Conservation (phyloP, 2,329 filamentous ascomycete genomes). For the Claviceps africana region DNA sequence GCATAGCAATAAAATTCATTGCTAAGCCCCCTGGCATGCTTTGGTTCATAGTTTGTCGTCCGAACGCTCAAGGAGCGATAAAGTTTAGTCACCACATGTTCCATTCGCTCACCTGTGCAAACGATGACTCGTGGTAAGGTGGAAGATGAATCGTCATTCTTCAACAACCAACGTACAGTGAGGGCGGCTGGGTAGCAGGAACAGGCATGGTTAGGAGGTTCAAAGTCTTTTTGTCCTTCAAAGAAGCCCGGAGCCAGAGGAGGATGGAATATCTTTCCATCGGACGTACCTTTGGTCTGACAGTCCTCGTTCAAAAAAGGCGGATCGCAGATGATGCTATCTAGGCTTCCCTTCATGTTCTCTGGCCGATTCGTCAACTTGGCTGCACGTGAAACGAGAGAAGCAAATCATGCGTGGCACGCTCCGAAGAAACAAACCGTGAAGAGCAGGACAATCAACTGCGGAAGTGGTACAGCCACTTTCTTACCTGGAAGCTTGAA, state of each 20-base stretch:
- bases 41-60: slow-evolving; percentile 54
- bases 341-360: slow-evolving; percentile 47
- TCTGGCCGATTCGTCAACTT: slow-evolving; percentile 16
- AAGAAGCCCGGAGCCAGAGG: not conserved
- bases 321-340: slow-evolving; percentile 62
- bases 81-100: slow-evolving; percentile 46
- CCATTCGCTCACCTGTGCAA: slow-evolving; percentile 70
- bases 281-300: slow-evolving; percentile 53
- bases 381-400: not conserved
- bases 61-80: slow-evolving; percentile 48
- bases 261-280: not conserved
- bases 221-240: not conserved
- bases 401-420: not conserved
- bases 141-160: slow-evolving; percentile 14
- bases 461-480: not conserved
- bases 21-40: slow-evolving; percentile 58
- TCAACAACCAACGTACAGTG: slow-evolving; percentile 60
- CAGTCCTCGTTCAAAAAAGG: slow-evolving; percentile 71
- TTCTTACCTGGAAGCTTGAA: slow-evolving; percentile 45
- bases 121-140: slow-evolving; percentile 37
- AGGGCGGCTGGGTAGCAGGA: slow-evolving; percentile 44
- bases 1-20: slow-evolving; percentile 74
- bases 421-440: not conserved
- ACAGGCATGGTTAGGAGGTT: not conserved
- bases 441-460: not conserved